phyloP scores from a whole-genome alignment of 2,329 filamentous ascomycete genomes.

The Aspergillus hortae region DNA sequence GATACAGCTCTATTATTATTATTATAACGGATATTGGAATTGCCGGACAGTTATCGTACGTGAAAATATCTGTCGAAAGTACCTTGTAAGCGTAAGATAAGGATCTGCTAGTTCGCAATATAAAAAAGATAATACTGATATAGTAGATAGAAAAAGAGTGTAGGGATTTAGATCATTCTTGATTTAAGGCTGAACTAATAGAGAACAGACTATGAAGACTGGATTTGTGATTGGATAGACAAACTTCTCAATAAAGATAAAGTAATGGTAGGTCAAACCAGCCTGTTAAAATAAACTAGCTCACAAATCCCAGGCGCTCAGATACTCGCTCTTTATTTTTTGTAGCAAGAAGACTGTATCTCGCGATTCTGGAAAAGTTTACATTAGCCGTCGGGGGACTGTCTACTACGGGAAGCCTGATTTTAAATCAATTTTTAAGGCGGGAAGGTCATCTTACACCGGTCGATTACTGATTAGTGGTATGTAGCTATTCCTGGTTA shows the following conservation, averaged over 20 bases:
- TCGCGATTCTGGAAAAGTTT: background rate
- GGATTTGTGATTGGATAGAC: background rate
- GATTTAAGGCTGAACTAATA: background rate
- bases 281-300: background rate
- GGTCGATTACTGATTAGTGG: background rate
- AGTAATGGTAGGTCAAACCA: background rate
- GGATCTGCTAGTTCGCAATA: background rate
- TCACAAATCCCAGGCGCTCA: background rate
- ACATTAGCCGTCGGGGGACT: background rate
- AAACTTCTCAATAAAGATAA: background rate
- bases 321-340: background rate
- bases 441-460: background rate
- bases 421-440: background rate
- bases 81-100: background rate
- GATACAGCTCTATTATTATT: background rate
- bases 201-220: background rate
- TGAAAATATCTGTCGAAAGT: background rate
- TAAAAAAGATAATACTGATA: background rate
- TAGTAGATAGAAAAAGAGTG: background rate
- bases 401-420: background rate
- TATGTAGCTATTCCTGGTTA: background rate
- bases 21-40: background rate
- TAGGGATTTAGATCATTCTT: background rate
- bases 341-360: background rate
- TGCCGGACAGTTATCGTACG: constrained; percentile 1